A percentile compares a stretch with the other conserved stretches of the same genome.
These are phyloP conservation scores for Leccinellum luteum DNA, from an alignment of 768 basidiomycete species.

Conservation along the genomic window DNA sequence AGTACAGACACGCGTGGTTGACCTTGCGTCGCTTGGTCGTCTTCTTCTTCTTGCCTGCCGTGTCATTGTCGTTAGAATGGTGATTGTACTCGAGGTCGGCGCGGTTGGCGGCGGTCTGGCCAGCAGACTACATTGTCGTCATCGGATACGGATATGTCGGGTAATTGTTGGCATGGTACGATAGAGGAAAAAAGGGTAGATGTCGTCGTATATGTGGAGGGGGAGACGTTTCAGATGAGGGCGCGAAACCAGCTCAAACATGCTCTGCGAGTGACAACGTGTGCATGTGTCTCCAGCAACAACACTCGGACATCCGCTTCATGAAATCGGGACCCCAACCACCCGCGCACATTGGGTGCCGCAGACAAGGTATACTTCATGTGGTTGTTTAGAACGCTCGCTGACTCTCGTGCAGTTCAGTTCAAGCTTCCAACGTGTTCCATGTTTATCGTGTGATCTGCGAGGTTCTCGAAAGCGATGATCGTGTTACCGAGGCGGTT, in stretches of 20 bases:
- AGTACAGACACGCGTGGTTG: too few relatives aligned
- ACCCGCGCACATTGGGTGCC: conserved; percentile 3
- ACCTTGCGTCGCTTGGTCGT: too few relatives aligned
- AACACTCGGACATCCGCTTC: not conserved
- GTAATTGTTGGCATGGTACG: conserved; percentile 20
- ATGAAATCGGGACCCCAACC: conserved; percentile 22
- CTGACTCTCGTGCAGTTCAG: too few relatives aligned
- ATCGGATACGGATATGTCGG: conserved; percentile 27
- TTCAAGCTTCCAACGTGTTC: too few relatives aligned
- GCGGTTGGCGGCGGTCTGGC: conserved; percentile 1
- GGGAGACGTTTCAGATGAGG: conserved; percentile 23
- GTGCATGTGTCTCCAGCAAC: not conserved
- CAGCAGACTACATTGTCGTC: conserved; percentile 17
- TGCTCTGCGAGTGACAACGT: conserved; percentile 17
- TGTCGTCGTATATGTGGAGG: too few relatives aligned
- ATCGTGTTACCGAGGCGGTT: too few relatives aligned
- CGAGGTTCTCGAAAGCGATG: too few relatives aligned
- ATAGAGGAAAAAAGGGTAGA: too few relatives aligned
- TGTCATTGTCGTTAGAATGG: conserved; percentile 31
- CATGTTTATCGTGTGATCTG: too few relatives aligned
- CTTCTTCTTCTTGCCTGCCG: conserved; percentile 40
- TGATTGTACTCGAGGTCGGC: conserved; percentile 27
- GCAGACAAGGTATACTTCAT: too few relatives aligned
- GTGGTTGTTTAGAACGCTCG: too few relatives aligned
- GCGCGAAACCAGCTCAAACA: conserved; percentile 13